Evolutionary conservation across 345 rosid species (phyloP).

Genomic region (Psidium friedrichsthalianum): DNA sequence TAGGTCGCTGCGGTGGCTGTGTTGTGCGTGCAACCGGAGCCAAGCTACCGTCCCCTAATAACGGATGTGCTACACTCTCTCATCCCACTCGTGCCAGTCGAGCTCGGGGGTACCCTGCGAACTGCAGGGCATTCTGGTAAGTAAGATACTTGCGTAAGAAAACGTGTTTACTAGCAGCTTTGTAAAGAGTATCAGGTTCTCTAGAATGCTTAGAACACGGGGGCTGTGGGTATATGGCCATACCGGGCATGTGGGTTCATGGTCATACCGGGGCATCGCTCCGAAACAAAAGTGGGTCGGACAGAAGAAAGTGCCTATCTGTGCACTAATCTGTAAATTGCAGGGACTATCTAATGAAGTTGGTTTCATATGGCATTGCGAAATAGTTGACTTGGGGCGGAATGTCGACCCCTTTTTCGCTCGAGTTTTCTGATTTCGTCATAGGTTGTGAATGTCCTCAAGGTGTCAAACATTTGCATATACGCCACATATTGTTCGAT

Average conservation of each 20-base stretch:
- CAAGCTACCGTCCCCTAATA: constrained; percentile 79
- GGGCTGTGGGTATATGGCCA: not conserved
- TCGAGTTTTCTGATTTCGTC: not conserved
- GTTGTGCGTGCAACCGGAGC: constrained; percentile 85
- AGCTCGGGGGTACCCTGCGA: constrained; percentile 84
- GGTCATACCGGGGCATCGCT: not conserved
- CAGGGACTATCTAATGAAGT: not conserved
- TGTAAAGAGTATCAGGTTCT: not conserved
- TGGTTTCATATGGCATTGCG: not conserved
- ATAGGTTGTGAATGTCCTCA: not conserved
- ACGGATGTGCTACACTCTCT: constrained; percentile 87
- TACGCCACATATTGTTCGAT: not conserved
- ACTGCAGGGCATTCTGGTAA: not conserved
- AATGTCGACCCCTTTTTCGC: not conserved
- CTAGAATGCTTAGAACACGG: not conserved
- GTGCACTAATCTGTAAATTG: not conserved
- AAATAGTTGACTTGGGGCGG: not conserved
- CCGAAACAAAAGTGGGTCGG: not conserved
- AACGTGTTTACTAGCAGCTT: not conserved
- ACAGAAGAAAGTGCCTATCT: not conserved
- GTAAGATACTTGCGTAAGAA: not conserved
- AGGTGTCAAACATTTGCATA: not conserved
- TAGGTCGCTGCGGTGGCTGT: constrained; percentile 98
- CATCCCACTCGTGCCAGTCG: constrained; percentile 63
- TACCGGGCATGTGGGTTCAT: not conserved